Conservation (phyloP, 176 grass and related monocot genomes). For the Musa beccarii region DNA sequence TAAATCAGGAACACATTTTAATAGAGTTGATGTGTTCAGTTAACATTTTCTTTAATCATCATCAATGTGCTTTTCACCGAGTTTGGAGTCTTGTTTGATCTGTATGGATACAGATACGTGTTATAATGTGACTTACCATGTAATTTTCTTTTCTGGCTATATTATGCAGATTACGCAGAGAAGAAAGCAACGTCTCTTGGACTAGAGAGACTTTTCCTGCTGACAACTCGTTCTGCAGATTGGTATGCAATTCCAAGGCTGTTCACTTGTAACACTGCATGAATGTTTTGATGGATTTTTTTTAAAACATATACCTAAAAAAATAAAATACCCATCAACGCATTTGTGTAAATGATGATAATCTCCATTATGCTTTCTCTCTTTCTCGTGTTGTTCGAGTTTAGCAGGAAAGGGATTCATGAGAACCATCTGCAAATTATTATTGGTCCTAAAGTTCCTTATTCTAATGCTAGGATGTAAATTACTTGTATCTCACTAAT, state of each 20-base stretch:
- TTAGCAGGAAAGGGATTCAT: background rate
- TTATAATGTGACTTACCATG: background rate
- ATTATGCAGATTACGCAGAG: conserved; percentile 66
- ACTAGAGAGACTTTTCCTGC: conserved; percentile 84
- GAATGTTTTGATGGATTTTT: background rate
- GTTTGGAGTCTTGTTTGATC: background rate
- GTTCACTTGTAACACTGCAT: background rate
- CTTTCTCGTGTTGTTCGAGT: too few species aligned
- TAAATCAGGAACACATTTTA: too few species aligned
- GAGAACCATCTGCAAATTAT: conserved; percentile 9
- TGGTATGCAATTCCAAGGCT: conserved; percentile 47
- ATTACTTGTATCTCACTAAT: background rate
- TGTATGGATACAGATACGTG: background rate
- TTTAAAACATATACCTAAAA: background rate
- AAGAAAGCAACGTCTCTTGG: conserved; percentile 82
- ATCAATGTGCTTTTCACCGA: background rate
- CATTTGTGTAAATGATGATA: too few species aligned
- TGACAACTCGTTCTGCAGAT: conserved; percentile 82
- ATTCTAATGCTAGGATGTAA: background rate
- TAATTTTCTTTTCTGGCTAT: background rate
- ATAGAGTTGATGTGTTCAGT: too few species aligned
- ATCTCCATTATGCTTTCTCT: too few species aligned
- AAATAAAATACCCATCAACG: too few species aligned
- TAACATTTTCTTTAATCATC: background rate
- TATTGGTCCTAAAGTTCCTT: background rate